Conservation (phyloP, 495 filamentous ascomycete genomes). For the Geoglossum glabrum region DNA sequence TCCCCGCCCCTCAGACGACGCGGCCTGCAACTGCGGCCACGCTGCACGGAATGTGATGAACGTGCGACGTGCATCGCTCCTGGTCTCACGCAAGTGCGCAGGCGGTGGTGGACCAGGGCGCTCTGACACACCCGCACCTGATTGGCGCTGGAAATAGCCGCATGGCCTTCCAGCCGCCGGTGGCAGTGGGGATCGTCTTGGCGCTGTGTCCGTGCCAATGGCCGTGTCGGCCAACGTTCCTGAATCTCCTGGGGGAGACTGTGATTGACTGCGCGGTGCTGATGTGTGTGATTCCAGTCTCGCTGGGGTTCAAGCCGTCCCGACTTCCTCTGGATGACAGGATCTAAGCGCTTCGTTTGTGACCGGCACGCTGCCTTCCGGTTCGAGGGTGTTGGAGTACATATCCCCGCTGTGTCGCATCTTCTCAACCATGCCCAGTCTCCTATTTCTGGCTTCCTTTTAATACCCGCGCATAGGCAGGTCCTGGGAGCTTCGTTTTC, state of each 20-base stretch:
- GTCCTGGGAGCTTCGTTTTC: not conserved
- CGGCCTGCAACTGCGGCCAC: no score
- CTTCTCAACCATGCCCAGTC: not conserved
- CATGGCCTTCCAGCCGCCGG: not conserved
- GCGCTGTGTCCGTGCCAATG: not conserved
- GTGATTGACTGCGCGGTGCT: not conserved
- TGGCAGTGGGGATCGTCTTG: not conserved
- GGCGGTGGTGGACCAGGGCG: not conserved
- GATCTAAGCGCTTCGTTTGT: not conserved
- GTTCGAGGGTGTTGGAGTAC: not conserved
- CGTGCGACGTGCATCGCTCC: not conserved
- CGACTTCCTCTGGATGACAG: not conserved
- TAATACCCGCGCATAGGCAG: not conserved
- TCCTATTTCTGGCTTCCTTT: not conserved
- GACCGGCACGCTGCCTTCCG: not conserved
- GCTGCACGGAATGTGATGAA: not conserved
- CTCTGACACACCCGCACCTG: not conserved
- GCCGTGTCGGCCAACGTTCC: not conserved
- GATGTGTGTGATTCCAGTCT: not conserved
- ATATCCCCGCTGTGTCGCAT: not conserved
- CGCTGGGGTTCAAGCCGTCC: not conserved
- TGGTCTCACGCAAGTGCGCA: not conserved
- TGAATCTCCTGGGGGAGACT: not conserved
- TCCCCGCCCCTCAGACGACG: no score
- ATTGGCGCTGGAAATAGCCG: not conserved